Conservation (phyloP, 2,329 filamentous ascomycete species). For the Apiospora marii region DNA sequence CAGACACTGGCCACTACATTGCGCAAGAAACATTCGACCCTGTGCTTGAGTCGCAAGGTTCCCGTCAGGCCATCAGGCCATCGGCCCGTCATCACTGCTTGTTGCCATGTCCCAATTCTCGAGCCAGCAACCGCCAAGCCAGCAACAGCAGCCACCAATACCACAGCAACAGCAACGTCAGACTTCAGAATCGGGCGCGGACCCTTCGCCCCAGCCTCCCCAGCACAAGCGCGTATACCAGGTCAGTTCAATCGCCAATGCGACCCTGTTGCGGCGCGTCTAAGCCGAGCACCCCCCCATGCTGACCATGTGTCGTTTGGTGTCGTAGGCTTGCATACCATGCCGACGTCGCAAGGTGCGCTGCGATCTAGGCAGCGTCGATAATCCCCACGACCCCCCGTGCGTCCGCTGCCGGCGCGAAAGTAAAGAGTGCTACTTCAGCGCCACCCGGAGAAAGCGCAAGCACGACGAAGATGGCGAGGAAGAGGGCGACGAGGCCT, state of each 20-base stretch:
- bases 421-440: constrained; percentile 97
- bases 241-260: constrained; percentile 7
- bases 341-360: constrained; percentile 69
- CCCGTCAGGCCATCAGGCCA: constrained; percentile 20
- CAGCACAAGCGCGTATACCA: constrained; percentile 71
- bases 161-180: constrained; percentile 30
- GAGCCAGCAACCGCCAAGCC: constrained; percentile 18
- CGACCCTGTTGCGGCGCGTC: not conserved
- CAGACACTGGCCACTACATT: not conserved
- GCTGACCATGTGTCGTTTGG: not conserved
- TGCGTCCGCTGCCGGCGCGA: constrained; percentile 94
- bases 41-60: constrained; percentile 11
- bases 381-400: constrained; percentile 92
- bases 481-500: constrained; percentile 62
- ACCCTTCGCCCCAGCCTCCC: constrained; percentile 30
- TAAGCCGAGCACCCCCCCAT: not conserved
- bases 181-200: constrained; percentile 27
- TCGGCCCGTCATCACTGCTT: constrained; percentile 3
- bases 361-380: constrained; percentile 76
- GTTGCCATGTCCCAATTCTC: constrained; percentile 25
- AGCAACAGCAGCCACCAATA: constrained; percentile 26
- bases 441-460: constrained; percentile 89
- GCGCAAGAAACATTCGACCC: constrained; percentile 21
- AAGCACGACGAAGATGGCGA: constrained; percentile 72
- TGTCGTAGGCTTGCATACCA: constrained; percentile 61